A percentile compares a stretch with the other conserved stretches of the same genome.
These are phyloP conservation scores for Mycena kentingensis DNA, from an alignment of 768 basidiomycete genomes.

Conservation along the genomic window DNA sequence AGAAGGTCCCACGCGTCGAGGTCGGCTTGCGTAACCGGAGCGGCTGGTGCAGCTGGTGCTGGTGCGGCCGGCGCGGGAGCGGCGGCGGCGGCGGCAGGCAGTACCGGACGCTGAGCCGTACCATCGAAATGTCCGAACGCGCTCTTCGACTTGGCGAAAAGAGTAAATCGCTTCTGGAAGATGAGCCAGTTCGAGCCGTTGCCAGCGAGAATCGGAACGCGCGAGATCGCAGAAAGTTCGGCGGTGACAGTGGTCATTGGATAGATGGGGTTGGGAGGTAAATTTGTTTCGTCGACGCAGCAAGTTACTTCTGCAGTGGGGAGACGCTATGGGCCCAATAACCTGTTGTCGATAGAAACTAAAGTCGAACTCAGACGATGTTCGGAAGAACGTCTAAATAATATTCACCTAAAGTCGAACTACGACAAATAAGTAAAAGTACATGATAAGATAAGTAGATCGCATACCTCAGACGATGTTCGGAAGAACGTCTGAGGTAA, in stretches of 20 bases:
- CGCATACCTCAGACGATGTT: too few species aligned
- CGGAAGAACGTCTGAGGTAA: too few species aligned
- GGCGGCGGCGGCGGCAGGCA: slow-evolving; percentile 11
- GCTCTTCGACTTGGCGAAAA: slow-evolving; percentile 32
- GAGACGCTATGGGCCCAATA: slow-evolving; percentile 14
- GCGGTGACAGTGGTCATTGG: slow-evolving; percentile 24
- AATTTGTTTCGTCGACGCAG: not conserved
- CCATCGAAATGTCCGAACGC: slow-evolving; percentile 34
- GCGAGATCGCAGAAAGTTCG: slow-evolving; percentile 21
- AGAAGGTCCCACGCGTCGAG: slow-evolving; percentile 35
- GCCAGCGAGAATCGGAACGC: slow-evolving; percentile 35
- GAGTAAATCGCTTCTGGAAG: slow-evolving; percentile 29
- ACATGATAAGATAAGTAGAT: too few species aligned
- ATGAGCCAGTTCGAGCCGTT: slow-evolving; percentile 37
- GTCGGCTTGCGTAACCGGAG: too few species aligned
- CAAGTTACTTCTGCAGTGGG: slow-evolving; percentile 2
- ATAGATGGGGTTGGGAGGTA: not conserved
- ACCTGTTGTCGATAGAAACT: slow-evolving; percentile 8
- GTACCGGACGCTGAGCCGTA: slow-evolving; percentile 13
- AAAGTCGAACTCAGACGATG: not conserved
- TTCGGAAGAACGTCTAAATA: not conserved
- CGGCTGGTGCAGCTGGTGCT: too few species aligned
- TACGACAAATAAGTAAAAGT: not conserved
- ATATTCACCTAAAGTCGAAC: not conserved
- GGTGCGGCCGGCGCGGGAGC: too few species aligned